These are phyloP conservation scores for Hura crepitans DNA, from an alignment of 441 rosid species.

Conservation along the genomic window DNA sequence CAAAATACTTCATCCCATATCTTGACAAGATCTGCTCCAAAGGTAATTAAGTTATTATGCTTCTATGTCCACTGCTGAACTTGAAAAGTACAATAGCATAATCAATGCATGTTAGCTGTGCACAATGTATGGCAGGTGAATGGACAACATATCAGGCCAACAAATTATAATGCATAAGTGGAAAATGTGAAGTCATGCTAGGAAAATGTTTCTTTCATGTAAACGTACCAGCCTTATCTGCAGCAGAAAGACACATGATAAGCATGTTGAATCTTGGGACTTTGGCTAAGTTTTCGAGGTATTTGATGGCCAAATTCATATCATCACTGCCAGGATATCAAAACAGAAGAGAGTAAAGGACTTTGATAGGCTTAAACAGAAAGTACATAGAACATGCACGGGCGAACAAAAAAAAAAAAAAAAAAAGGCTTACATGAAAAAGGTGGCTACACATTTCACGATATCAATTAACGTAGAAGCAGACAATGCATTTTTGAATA, in stretches of 20 bases:
- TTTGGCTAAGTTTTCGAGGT: conserved; percentile 63
- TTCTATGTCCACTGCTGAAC: not conserved
- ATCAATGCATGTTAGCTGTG: not conserved
- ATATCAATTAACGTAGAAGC: conserved; percentile 68
- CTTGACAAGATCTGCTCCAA: conserved; percentile 64
- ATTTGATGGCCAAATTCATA: conserved; percentile 60
- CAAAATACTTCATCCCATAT: conserved; percentile 71
- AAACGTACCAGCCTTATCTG: conserved; percentile 65
- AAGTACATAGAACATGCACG: not conserved
- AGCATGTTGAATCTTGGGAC: conserved; percentile 87
- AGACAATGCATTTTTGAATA: conserved; percentile 73
- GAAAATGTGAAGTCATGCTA: too few relatives aligned
- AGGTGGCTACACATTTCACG: conserved; percentile 57
- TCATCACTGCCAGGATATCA: conserved; percentile 52
- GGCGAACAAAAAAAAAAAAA: not conserved
- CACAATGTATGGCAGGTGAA: not conserved
- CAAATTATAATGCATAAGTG: not conserved
- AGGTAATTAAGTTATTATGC: conserved; percentile 21
- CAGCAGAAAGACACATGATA: conserved; percentile 68
- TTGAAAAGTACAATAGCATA: not conserved
- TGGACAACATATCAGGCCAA: not conserved
- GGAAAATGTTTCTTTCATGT: too few relatives aligned
- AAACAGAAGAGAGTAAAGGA: conserved; percentile 17
- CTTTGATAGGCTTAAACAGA: not conserved
- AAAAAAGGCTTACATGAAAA: conserved; percentile 52